phyloP scores from a whole-genome alignment of 129 eudicot species.

The Flaveria ramosissima region DNA sequence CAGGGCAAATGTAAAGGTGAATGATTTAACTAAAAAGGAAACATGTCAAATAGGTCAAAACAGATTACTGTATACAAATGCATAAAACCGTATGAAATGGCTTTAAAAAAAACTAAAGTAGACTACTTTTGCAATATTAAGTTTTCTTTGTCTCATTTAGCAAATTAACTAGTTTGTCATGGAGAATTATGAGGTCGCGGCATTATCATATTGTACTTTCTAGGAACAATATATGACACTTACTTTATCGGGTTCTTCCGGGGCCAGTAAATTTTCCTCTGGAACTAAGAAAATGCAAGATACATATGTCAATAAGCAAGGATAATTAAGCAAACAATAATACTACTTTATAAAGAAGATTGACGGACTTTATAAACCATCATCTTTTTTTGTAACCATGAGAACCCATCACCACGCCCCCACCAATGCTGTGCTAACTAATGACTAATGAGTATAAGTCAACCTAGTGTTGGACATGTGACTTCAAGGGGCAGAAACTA shows the following conservation, averaged over 20 bases:
- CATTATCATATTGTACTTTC: neutral
- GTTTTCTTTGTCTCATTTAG: neutral
- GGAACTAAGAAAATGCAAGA: constrained; percentile 59
- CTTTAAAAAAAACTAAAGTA: neutral
- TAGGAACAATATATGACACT: constrained; percentile 24
- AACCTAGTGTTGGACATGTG: too few relatives aligned
- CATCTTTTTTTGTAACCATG: neutral
- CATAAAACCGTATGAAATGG: neutral
- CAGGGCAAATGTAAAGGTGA: neutral
- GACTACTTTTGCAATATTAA: neutral
- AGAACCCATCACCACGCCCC: too few relatives aligned
- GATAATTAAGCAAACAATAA: constrained; percentile 16
- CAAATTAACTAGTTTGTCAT: neutral
- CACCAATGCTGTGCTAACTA: too few relatives aligned
- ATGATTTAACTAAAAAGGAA: neutral
- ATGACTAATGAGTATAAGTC: too few relatives aligned
- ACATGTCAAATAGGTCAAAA: neutral
- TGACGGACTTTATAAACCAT: neutral
- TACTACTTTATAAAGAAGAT: neutral
- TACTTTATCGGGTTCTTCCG: constrained; percentile 74
- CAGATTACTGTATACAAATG: neutral
- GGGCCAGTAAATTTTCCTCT: constrained; percentile 80
- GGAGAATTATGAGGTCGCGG: neutral
- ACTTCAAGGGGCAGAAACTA: neutral
- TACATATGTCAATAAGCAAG: constrained; percentile 6